phyloP scores from a whole-genome alignment of 768 basidiomycete genomes.

The Auricularia heimuer region DNA sequence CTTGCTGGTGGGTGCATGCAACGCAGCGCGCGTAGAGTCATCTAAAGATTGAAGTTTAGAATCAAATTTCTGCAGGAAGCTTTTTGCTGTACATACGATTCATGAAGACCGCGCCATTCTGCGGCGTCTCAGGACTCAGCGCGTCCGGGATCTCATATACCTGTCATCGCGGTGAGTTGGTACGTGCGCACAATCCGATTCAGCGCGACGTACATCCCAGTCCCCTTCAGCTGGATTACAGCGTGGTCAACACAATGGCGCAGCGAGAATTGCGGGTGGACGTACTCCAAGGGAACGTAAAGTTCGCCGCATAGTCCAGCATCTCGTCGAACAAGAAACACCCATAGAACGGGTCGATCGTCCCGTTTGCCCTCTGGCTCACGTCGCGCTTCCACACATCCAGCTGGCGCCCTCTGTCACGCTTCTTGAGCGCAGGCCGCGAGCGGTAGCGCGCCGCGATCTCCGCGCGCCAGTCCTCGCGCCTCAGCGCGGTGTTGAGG shows the following conservation, averaged over 20 bases:
- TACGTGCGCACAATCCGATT: slow-evolving; percentile 35
- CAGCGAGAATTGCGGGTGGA: slow-evolving; percentile 9
- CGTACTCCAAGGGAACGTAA: slow-evolving; percentile 50
- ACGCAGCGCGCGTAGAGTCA: slow-evolving; percentile 41
- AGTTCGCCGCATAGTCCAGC: slow-evolving; percentile 65
- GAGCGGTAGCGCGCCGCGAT: not conserved
- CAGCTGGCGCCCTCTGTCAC: not conserved
- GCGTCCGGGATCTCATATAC: slow-evolving; percentile 22
- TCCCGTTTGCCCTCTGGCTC: slow-evolving; percentile 38
- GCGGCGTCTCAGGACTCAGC: slow-evolving; percentile 31
- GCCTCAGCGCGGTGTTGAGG: slow-evolving; percentile 14
- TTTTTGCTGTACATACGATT: slow-evolving; percentile 36
- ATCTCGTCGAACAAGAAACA: slow-evolving; percentile 57
- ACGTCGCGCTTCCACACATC: slow-evolving; percentile 37
- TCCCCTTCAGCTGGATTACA: not conserved
- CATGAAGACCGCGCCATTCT: slow-evolving; percentile 47
- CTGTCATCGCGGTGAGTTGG: slow-evolving; percentile 23
- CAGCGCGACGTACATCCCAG: not conserved
- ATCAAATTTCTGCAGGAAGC: not conserved
- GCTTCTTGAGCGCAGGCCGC: slow-evolving; percentile 1
- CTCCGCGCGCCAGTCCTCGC: slow-evolving; percentile 13
- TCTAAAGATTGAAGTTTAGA: slow-evolving; percentile 25
- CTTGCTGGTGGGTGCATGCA: slow-evolving; percentile 59
- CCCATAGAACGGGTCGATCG: slow-evolving; percentile 39
- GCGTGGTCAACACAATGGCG: not conserved